Percentiles rank a stretch among this genome's conserved stretches.
These are phyloP conservation scores for Magnusiomyces tetraspermus DNA, from an alignment of 1,139 yeast species.

Conservation along the genomic window DNA sequence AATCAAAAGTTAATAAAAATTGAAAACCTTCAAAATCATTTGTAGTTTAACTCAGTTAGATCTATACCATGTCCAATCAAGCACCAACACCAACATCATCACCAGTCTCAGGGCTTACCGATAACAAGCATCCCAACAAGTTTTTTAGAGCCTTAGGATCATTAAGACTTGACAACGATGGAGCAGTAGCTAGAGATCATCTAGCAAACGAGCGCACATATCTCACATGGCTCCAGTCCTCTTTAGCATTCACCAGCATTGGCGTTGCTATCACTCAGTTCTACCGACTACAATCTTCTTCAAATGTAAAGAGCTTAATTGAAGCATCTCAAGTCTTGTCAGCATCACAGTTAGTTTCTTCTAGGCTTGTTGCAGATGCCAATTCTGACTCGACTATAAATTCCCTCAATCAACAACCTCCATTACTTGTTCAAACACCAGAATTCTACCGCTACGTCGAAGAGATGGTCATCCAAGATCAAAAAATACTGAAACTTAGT, in stretches of 20 bases:
- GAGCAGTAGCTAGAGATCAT: constrained; percentile 46
- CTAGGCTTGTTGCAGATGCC: too few relatives aligned
- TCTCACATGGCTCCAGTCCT: constrained; percentile 67
- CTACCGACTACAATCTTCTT: constrained; percentile 33
- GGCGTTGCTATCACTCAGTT: constrained; percentile 51
- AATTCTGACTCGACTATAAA: background rate
- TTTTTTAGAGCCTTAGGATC: constrained; percentile 20
- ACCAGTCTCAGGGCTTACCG: background rate
- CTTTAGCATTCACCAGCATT: constrained; percentile 45
- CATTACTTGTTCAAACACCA: constrained; percentile 6
- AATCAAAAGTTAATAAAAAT: constrained; percentile 12
- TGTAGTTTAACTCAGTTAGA: too few relatives aligned
- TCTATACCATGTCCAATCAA: constrained; percentile 11
- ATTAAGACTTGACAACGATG: constrained; percentile 36
- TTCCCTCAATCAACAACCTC: background rate
- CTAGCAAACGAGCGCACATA: constrained; percentile 73
- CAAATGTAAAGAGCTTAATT: constrained; percentile 10
- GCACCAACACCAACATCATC: background rate
- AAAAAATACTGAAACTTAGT: constrained; percentile 17
- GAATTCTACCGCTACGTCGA: constrained; percentile 7
- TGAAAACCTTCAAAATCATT: too few relatives aligned
- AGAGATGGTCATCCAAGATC: constrained; percentile 6
- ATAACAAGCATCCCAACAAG: background rate
- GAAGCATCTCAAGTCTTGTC: constrained; percentile 5
- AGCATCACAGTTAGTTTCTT: constrained; percentile 8